Base-by-base conservation (phyloP, 768 basidiomycete genomes). In the Myochromella boudieri region DNA sequence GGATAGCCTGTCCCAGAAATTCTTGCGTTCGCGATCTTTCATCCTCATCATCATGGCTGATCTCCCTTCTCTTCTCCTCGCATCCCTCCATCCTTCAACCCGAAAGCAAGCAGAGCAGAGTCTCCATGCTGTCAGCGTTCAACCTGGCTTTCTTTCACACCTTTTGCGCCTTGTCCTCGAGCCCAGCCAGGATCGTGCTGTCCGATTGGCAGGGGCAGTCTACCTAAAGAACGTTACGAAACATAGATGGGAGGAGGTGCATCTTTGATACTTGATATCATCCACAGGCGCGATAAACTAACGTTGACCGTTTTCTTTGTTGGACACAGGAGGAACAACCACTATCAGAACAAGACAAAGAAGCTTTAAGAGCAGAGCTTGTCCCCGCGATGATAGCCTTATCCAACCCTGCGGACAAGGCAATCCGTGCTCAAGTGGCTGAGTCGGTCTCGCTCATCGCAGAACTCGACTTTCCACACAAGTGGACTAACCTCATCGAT, bases 371-470 rank as follows among this genome's bases (percentile, higher is more conserved):
- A 56, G 65, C 76, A 1, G 81, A 87, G 56, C 79, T 99, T 37
- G 85, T 99, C 0, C 87, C 91, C 3, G 85, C 93, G 31, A 97
- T 99, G 95, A 83, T 98, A 50, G 65, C 81, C 17, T 75, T 97
- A 26, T 90, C 93, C 0, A 73, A 73, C 48, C 77, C 88, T 6
- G 67, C 79, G 28, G 87, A 91, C 65, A 90, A 87, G 59, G 51
- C 75, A 3, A 74, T 90, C 45, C 81, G 90, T 5, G 82, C 85
- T 1, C 94, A 98, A 67, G 80, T 98, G 26, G 95, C 93, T 12
- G 95, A 99, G 68, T 82, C 93, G 8, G 87, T 98, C 25, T 85
- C 94, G 6, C 78, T 95, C 56, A 87, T 98, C 60, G 95, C 97
- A 11, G 82, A 86, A 54, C 75, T 85, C 20, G 97, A 99, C 70